A percentile compares a stretch with the other conserved stretches of the same genome.
These are phyloP conservation scores for Helicostylum pulchrum DNA, from an alignment of 192 early-diverging fungal genomes.

Conservation along the genomic window DNA sequence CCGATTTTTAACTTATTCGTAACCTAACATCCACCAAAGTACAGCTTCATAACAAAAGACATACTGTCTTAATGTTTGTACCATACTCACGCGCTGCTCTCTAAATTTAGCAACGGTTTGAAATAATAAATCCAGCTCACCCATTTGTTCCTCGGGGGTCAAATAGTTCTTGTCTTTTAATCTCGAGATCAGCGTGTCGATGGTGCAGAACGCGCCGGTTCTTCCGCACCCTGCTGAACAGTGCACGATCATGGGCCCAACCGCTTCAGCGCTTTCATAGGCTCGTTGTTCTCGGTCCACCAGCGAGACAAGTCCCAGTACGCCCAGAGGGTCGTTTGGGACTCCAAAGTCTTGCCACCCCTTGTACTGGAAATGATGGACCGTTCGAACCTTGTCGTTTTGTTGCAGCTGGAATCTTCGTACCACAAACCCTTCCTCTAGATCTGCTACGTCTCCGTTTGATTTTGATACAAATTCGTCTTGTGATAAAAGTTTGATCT, in stretches of 20 bases:
- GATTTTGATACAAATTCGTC: slow-evolving; percentile 42
- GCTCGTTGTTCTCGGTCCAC: too few relatives aligned
- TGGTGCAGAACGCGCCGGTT: slow-evolving; percentile 57
- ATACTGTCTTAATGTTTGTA: slow-evolving; percentile 80
- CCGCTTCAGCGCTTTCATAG: background rate
- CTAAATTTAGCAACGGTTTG: slow-evolving; percentile 63
- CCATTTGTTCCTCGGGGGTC: slow-evolving; percentile 17
- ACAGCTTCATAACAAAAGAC: slow-evolving; percentile 83
- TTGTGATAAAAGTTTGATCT: slow-evolving; percentile 54
- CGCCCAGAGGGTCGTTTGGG: slow-evolving; percentile 61
- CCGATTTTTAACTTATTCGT: background rate
- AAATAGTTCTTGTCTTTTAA: slow-evolving; percentile 49
- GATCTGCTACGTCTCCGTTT: too few relatives aligned
- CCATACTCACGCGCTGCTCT: slow-evolving; percentile 77
- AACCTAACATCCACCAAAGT: slow-evolving; percentile 45
- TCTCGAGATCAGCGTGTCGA: slow-evolving; percentile 46
- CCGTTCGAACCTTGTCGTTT: too few relatives aligned
- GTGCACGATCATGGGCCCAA: slow-evolving; percentile 39
- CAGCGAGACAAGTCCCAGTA: slow-evolving; percentile 29
- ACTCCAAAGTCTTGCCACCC: slow-evolving; percentile 88
- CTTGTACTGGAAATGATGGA: slow-evolving; percentile 74
- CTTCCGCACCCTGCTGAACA: slow-evolving; percentile 61
- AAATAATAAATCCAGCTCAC: slow-evolving; percentile 59
- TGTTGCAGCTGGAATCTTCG: slow-evolving; percentile 44
- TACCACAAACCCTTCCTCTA: background rate